Evolutionary conservation across 1,139 yeast species (phyloP).

Genomic region (Suzukiozyma palmioleophila): DNA sequence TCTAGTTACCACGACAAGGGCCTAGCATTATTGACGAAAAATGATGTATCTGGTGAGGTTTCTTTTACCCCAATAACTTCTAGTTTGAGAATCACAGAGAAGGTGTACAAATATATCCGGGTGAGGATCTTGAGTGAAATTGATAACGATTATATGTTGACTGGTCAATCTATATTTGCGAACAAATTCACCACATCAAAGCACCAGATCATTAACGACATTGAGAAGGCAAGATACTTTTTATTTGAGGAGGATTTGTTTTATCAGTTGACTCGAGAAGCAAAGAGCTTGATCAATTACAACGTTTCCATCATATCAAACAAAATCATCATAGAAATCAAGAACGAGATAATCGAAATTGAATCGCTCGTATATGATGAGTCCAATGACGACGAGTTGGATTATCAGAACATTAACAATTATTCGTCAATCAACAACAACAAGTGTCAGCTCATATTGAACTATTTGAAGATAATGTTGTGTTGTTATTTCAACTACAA

Average conservation of each 20-base stretch:
- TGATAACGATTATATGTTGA: slow-evolving; percentile 47
- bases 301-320: slow-evolving; percentile 66
- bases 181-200: slow-evolving; percentile 16
- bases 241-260: slow-evolving; percentile 84
- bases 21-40: slow-evolving; percentile 56
- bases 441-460: slow-evolving; percentile 51
- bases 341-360: slow-evolving; percentile 66
- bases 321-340: slow-evolving; percentile 62
- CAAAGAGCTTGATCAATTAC: slow-evolving; percentile 64
- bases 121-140: slow-evolving; percentile 52
- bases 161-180: slow-evolving; percentile 42
- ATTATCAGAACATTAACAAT: slow-evolving; percentile 27
- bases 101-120: slow-evolving; percentile 39
- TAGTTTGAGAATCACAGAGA: slow-evolving; percentile 21
- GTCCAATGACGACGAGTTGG: slow-evolving; percentile 34
- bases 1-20: slow-evolving; percentile 74
- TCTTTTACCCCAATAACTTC: slow-evolving; percentile 27
- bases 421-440: slow-evolving; percentile 30
- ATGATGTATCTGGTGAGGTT: slow-evolving; percentile 30
- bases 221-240: slow-evolving; percentile 60
- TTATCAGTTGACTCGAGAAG: slow-evolving; percentile 71
- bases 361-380: slow-evolving; percentile 56
- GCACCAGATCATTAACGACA: slow-evolving; percentile 40
- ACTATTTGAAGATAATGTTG: slow-evolving; percentile 54
- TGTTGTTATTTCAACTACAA: slow-evolving; percentile 56